Evolutionary conservation across 768 basidiomycete species (phyloP).

Genomic region (Calocera viscosa): DNA sequence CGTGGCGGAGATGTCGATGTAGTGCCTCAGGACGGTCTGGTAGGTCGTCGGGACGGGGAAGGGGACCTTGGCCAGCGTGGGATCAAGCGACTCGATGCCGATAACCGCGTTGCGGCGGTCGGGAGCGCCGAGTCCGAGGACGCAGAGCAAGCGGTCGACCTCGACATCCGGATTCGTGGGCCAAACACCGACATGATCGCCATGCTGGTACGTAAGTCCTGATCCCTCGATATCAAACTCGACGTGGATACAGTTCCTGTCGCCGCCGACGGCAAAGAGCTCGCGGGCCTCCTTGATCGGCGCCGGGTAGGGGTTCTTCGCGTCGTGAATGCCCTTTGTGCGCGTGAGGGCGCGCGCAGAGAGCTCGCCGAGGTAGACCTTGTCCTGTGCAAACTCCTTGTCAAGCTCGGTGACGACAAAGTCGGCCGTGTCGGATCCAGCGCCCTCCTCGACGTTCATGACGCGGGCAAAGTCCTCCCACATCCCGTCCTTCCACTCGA

Average conservation of each 20-base stretch:
- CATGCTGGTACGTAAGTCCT: conserved; percentile 96
- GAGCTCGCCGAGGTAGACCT: conserved; percentile 91
- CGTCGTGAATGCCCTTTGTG: conserved; percentile 92
- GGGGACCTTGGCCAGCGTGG: conserved; percentile 93
- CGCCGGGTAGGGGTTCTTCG: conserved; percentile 91
- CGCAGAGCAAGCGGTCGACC: conserved; percentile 74
- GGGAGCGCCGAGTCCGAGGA: conserved; percentile 55
- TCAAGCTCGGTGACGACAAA: conserved; percentile 80
- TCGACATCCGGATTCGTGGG: conserved; percentile 87
- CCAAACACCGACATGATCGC: conserved; percentile 97
- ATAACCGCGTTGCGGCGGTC: conserved; percentile 74
- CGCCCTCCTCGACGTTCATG: conserved; percentile 88
- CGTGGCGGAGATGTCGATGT: conserved; percentile 91
- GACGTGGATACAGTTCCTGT: conserved; percentile 87
- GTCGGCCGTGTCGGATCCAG: conserved; percentile 88
- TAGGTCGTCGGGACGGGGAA: conserved; percentile 98
- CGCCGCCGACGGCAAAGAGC: conserved; percentile 59
- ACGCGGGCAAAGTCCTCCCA: conserved; percentile 77
- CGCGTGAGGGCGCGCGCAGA: conserved; percentile 87
- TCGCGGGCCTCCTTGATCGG: conserved; percentile 67
- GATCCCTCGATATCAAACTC: conserved; percentile 91
- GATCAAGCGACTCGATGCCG: conserved; percentile 91
- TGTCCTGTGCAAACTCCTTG: conserved; percentile 55
- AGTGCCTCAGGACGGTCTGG: conserved; percentile 83
- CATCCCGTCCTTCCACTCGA: conserved; percentile 98